Evolutionary conservation across 1,284 basidiomycete genomes (phyloP).

Genomic region (Schizophyllum amplum): DNA sequence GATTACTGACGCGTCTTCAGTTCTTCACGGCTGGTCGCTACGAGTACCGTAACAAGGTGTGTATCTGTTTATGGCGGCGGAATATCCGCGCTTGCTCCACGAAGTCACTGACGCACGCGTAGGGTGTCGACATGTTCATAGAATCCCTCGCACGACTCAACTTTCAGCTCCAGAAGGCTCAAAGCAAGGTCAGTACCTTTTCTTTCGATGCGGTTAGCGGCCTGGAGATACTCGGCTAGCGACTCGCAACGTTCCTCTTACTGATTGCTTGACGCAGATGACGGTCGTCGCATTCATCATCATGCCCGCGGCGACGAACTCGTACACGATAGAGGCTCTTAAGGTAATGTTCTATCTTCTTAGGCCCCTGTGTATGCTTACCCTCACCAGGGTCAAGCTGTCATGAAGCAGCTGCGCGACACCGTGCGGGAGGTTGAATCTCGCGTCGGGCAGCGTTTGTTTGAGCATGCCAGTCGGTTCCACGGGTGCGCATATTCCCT

Average conservation of each 20-base stretch:
- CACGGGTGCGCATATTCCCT: slow-evolving; percentile 62
- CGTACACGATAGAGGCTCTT: slow-evolving; percentile 95
- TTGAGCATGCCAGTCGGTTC: slow-evolving; percentile 90
- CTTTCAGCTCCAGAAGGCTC: slow-evolving; percentile 76
- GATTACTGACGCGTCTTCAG: slow-evolving; percentile 24
- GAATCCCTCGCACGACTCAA: slow-evolving; percentile 93
- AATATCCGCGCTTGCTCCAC: no score
- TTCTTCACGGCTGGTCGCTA: slow-evolving; percentile 99
- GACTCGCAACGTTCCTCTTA: background rate
- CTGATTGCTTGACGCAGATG: slow-evolving; percentile 17
- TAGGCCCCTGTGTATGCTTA: background rate
- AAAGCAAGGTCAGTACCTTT: background rate
- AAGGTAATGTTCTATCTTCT: slow-evolving; percentile 34
- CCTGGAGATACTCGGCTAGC: no score
- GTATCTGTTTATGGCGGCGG: background rate
- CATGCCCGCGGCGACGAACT: slow-evolving; percentile 94
- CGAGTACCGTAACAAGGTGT: slow-evolving; percentile 90
- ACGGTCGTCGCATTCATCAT: slow-evolving; percentile 98
- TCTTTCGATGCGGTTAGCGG: no score
- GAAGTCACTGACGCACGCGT: no score
- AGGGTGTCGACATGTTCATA: slow-evolving; percentile 97
- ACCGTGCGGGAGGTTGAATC: slow-evolving; percentile 94
- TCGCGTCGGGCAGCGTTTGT: slow-evolving; percentile 84
- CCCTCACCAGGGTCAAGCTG: slow-evolving; percentile 68
- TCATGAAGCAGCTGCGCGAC: slow-evolving; percentile 92